Base-by-base conservation (phyloP, 106 monocot species). In the Phalaenopsis aphrodite region DNA sequence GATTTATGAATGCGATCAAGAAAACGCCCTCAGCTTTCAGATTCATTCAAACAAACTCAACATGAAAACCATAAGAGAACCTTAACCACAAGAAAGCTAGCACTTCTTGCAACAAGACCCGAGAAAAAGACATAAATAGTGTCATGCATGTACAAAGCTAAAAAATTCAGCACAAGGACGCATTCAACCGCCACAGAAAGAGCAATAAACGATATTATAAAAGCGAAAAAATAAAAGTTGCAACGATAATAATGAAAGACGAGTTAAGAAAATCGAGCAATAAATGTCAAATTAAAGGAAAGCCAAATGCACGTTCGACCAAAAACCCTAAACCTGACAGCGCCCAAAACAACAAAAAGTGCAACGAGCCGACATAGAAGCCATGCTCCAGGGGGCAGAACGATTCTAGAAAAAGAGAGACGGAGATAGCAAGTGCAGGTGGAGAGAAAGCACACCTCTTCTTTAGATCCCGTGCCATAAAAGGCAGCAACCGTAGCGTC, bases 381-480 rank as follows among this genome's bases (percentile, higher is more conserved):
- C 42, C 10, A 74, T 5, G n/a, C 61, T 9, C 43, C 71, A 45
- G 4, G 30, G 1, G 17, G 5, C 46, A 18, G n/a, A 45, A 74
- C 0, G 18, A 19, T 43, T 74, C 52, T 3, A 75, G 24, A 57
- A 30, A 49, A 38, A 45, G 68, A 5, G 45, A 56, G 2, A 78
- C 42, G 38, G 41, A 81, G 17, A 75, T 8, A 42, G 49, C 17
- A 45, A 45, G 71, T 24, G 21, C 15, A 48, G 41, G 10, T 15
- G 38, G 47, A 8, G n/a, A 42, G 36, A 19, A 55, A 48, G 16
- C 76, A 72, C 76, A 99, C 98, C 98, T 99, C 98, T 76, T 93
- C 98, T 83, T 99, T 94, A 37, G 98, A 99, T 83, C 98, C 98
- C 36, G 98, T 99, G 49, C 98, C 98, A 73, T 99, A 99, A 83